Evolutionary conservation across 2,329 filamentous ascomycete species (phyloP).

Genomic region (Cercospora brassicicola): DNA sequence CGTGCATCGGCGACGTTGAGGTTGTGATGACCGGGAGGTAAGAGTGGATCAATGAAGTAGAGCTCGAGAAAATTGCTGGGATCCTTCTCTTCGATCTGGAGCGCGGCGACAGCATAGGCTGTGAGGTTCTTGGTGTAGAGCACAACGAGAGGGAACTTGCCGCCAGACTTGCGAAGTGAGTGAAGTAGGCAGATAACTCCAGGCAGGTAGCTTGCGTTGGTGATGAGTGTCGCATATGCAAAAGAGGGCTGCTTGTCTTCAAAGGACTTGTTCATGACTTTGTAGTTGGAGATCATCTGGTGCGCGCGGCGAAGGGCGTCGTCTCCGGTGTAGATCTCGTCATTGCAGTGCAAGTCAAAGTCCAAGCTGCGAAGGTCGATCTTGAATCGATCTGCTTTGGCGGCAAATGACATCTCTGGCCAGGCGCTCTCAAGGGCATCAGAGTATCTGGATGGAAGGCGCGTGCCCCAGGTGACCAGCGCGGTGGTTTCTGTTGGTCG

Average conservation of each 20-base stretch:
- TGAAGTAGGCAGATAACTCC: conserved; percentile 54
- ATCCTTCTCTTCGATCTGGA: conserved; percentile 45
- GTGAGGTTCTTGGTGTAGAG: conserved; percentile 50
- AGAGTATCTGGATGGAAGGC: not conserved
- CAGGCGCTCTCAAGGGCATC: not conserved
- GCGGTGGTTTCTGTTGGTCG: not conserved
- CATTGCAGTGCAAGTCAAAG: not conserved
- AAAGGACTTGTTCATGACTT: not conserved
- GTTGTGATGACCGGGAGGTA: not conserved
- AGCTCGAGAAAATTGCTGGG: conserved; percentile 44
- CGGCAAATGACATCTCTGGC: not conserved
- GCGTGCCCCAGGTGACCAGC: not conserved
- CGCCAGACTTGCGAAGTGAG: conserved; percentile 47
- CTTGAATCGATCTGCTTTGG: not conserved
- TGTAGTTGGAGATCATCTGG: not conserved
- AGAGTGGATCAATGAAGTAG: not conserved
- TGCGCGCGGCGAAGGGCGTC: not conserved
- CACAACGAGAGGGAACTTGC: conserved; percentile 51
- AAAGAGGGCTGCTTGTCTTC: conserved; percentile 15
- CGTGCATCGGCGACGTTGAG: not conserved
- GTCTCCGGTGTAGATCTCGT: not conserved
- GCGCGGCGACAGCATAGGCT: conserved; percentile 41
- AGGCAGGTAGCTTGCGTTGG: conserved; percentile 51
- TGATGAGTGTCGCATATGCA: conserved; percentile 54
- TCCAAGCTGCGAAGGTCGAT: not conserved